phyloP scores from a whole-genome alignment of 108 stramenopile species.

The Conticribra guillardii region DNA sequence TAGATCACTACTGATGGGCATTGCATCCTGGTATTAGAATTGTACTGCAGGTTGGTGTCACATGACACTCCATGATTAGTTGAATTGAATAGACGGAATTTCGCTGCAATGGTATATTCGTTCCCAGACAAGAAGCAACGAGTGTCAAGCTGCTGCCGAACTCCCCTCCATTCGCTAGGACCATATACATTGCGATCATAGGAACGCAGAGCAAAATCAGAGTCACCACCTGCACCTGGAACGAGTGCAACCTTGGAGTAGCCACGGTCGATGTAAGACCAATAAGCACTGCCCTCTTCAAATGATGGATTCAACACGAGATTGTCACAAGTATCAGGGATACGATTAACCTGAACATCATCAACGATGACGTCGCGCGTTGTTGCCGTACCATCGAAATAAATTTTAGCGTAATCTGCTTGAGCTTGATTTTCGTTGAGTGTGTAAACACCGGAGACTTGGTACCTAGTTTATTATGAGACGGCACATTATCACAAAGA shows the following conservation, averaged over 20 bases:
- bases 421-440: conserved; percentile 16
- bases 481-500: too few relatives aligned
- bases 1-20: conserved; percentile 46
- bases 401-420: conserved; percentile 29
- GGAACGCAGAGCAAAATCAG: conserved; percentile 39
- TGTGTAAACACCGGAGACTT: conserved; percentile 30
- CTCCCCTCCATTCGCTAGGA: not conserved
- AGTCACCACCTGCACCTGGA: conserved; percentile 20
- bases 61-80: conserved; percentile 34
- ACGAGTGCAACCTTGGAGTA: conserved; percentile 17
- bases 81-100: conserved; percentile 43
- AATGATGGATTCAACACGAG: conserved; percentile 41
- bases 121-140: conserved; percentile 40
- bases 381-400: conserved; percentile 35
- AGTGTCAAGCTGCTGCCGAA: conserved; percentile 37
- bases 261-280: conserved; percentile 34
- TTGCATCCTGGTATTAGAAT: conserved; percentile 2
- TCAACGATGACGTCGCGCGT: conserved; percentile 39
- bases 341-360: conserved; percentile 30
- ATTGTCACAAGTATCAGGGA: conserved; percentile 24
- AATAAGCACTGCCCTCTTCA: conserved; percentile 20
- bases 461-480: conserved; percentile 27
- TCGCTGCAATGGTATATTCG: conserved; percentile 41
- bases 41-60: conserved; percentile 31
- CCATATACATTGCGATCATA: conserved; percentile 37